Base-by-base conservation (phyloP, 257 asterid genomes). In the Petunia secreta region DNA sequence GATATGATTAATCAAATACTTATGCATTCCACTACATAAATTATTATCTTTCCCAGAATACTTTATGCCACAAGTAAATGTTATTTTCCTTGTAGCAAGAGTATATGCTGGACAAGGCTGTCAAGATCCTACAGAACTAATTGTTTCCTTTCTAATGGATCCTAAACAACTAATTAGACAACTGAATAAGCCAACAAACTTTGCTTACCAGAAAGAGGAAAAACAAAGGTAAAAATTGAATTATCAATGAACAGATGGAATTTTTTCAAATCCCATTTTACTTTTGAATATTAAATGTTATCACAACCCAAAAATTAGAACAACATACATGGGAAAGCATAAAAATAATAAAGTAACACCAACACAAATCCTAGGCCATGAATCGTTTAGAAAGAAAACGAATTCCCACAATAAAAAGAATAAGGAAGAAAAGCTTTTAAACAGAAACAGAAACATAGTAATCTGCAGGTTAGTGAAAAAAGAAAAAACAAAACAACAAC, bases 61-160 rank as follows among this genome's bases (percentile, higher is more conserved):
- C 48, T 71, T 48, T 71, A 71, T 48, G 52, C 77, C 62, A 71
- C 60, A 78, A 63, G 13, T 78, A 38, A 37, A 25, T 59, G 44
- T 40, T 37, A 69, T 77, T 77, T 38, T 53, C 75, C 77, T 34
- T 48, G 40, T 8, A 25, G 1, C 75, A 62, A 25, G 48, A 78
- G 68, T 46, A 46, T 78, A 36, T 63, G 75, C 38, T 78, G 63
- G 57, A 78, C 62, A 46, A 63, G 71, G 75, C 63, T 63, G 53
- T 78, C 81, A 63, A 63, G 15, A 11, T 38, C 50, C 48, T 1
- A 36, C 3, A 63, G 60, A 50, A 50, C 2, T 50, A 8, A 50
- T 50, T 50, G 1, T 50, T 50, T 50, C 14, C 1, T 67, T 13
- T 67, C 13, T 67, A 67, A 63, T 34, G 38, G 71, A 40, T 25